These are phyloP conservation scores for Capronia coronata DNA, from an alignment of 2,329 filamentous ascomycete species.

Conservation along the genomic window DNA sequence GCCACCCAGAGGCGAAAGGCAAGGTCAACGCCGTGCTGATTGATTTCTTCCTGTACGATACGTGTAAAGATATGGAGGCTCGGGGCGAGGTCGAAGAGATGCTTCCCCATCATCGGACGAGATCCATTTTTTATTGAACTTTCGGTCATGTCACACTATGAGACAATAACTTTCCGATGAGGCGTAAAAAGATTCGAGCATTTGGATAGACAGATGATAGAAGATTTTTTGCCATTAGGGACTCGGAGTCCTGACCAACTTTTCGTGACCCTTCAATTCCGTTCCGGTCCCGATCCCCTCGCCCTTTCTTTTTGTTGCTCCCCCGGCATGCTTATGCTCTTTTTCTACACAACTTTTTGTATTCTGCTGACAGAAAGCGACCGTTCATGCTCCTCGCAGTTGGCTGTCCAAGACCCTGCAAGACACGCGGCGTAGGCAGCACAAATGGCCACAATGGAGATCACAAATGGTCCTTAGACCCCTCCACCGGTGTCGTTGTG, in stretches of 20 bases:
- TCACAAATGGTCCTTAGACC: not conserved
- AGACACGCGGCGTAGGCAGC: too few species aligned
- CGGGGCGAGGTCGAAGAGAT: slow-evolving; percentile 25
- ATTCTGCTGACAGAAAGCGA: not conserved
- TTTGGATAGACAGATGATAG: not conserved
- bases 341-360: too few species aligned
- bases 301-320: too few species aligned
- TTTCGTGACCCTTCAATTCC: not conserved
- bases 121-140: slow-evolving; percentile 27
- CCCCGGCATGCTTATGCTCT: too few species aligned
- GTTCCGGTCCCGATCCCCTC: too few species aligned
- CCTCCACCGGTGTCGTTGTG: slow-evolving; percentile 50
- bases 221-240: not conserved
- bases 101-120: slow-evolving; percentile 39
- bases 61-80: slow-evolving; percentile 79
- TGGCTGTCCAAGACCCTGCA: not conserved
- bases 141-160: not conserved
- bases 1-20: slow-evolving; percentile 50
- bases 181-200: not conserved
- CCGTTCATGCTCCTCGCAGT: not conserved
- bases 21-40: slow-evolving; percentile 81
- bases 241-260: not conserved
- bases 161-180: not conserved
- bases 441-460: too few species aligned
- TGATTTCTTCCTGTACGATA: slow-evolving; percentile 95